These are phyloP conservation scores for Phytophthora pini DNA, from an alignment of 352 stramenopile species.

Conservation along the genomic window DNA sequence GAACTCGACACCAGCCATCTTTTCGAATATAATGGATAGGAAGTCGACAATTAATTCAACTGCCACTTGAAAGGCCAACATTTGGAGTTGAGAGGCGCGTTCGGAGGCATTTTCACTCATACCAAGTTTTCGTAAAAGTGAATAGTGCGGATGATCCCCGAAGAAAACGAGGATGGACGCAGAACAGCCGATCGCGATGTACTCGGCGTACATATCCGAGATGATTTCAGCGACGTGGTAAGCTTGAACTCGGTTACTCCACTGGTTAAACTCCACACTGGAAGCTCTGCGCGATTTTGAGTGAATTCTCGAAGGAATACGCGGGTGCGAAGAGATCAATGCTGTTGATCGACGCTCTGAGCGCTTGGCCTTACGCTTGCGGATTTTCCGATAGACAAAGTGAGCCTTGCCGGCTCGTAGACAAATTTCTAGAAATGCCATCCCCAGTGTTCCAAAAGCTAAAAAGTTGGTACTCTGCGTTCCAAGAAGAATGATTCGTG, in stretches of 20 bases:
- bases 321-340: background rate
- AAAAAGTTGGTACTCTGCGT: conserved; percentile 22
- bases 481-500: conserved; percentile 43
- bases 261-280: conserved; percentile 18
- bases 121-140: conserved; percentile 9
- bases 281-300: background rate
- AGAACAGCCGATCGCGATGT: conserved; percentile 48
- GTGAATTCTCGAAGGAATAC: background rate
- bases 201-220: conserved; percentile 45
- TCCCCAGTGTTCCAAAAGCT: conserved; percentile 27
- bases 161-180: conserved; percentile 39
- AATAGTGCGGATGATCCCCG: conserved; percentile 38
- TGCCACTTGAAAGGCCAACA: conserved; percentile 17
- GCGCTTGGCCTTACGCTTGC: conserved; percentile 7
- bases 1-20: conserved; percentile 26
- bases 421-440: conserved; percentile 42
- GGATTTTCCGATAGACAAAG: conserved; percentile 22
- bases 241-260: conserved; percentile 15
- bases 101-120: background rate
- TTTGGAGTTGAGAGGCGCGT: conserved; percentile 5
- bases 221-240: conserved; percentile 30
- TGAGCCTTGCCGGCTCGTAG: conserved; percentile 31
- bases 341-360: background rate
- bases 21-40: conserved; percentile 31
- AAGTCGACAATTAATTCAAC: conserved; percentile 32